Evolutionary conservation across 2,329 filamentous ascomycete genomes (phyloP), one percentile per base, ranked within the genome.

Genomic region (Chrysosphaeria jannelii): DNA sequence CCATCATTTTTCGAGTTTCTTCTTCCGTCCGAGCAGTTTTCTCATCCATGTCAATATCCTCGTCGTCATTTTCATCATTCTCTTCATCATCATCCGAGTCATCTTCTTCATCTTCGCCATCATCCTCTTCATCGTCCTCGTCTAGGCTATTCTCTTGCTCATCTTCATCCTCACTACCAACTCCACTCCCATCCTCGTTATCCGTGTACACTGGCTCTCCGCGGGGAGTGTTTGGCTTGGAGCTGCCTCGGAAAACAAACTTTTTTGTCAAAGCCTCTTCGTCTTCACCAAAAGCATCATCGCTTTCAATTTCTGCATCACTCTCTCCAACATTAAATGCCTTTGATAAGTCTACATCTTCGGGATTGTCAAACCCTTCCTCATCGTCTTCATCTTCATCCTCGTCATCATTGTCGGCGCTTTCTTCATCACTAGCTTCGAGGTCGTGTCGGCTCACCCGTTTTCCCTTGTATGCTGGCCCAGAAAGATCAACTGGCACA

Each of bases 181-280:
- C 29, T 2, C 40, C 30, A 15, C 35, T 33, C 10, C 37, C 37
- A 1, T 38, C 38, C 18, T 35, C 37, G 5, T 21, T 22, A 9
- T 21, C 22, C 6, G 36, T 39, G 1, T 40, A 41, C 3, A 43
- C 44, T 42, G 16, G 30, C 39, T 36, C 21, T 41, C 32, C 41
- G 22, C 38, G 38, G 5, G 39, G 33, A 10, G 36, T 38, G 25
- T 41, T 46, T 4, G 53, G 48, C 30, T 55, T 57, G 2, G 50
- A 52, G 40, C 58, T 66, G 12, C 58, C 59, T 15, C 55, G 46
- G 31, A 67, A 66, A 1, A 47, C 59, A 38, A 72, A 90, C 1
- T 60, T 62, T 32, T 70, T 64, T 35, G 90, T 76, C 24, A 57
- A 57, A 40, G 88, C 76, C 32, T 75, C 67, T 35, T 93, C 81